Percentiles rank a stretch among this genome's conserved stretches.
Conservation (phyloP, 2,329 filamentous ascomycete species). For the Aspergillus amoenus region DNA sequence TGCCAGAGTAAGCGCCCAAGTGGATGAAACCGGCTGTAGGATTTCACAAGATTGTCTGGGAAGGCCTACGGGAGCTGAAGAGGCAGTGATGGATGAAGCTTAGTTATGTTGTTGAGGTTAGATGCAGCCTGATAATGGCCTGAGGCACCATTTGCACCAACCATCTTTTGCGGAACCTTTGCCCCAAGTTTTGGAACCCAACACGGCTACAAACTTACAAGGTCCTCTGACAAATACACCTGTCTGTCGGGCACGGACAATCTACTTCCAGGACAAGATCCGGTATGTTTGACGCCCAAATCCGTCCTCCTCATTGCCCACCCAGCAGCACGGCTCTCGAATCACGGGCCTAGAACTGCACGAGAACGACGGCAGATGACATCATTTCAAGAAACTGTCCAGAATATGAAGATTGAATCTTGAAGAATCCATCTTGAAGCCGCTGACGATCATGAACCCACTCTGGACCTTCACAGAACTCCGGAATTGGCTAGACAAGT, state of each 20-base stretch:
- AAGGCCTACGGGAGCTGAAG: background rate
- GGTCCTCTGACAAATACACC: background rate
- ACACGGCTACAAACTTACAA: background rate
- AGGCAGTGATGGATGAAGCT: background rate
- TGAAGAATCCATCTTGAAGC: conserved; percentile 1
- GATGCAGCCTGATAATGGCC: background rate
- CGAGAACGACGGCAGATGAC: background rate
- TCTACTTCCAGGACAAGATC: background rate
- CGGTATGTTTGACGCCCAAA: background rate
- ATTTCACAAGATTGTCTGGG: background rate
- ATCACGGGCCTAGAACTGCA: conserved; percentile 2
- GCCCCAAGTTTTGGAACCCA: background rate
- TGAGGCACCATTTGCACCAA: background rate
- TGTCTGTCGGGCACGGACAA: background rate
- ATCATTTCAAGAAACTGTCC: background rate
- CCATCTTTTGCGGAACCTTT: background rate
- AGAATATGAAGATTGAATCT: background rate
- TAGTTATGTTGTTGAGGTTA: background rate
- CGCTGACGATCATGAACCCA: background rate
- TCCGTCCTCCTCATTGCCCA: background rate
- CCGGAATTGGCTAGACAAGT: background rate
- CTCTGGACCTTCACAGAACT: background rate
- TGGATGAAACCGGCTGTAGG: background rate
- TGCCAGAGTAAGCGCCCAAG: background rate
- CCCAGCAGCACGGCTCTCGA: background rate